Base-by-base conservation (phyloP, 2,329 filamentous ascomycete genomes). In the Bipolaris gigantea region DNA sequence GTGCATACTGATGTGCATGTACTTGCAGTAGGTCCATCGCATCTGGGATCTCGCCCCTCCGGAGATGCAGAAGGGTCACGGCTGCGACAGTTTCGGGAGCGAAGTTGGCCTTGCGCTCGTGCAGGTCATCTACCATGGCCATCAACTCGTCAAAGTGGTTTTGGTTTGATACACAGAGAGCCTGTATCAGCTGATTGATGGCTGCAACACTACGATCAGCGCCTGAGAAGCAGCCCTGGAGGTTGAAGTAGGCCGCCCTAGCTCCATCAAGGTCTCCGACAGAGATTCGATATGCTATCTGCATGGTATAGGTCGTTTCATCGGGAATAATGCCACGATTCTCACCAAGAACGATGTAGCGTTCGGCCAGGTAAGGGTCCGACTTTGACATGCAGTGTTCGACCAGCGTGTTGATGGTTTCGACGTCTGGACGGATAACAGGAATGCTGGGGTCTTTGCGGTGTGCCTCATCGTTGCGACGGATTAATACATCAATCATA, bases 1-100 rank as follows among this genome's bases (percentile, higher is more conserved):
- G 80, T 41, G 89, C 89, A 71, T 85, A 90, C 51, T 87, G 83
- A 61, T 86, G 85, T 4, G 85, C 83, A 62, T 94, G 87, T 4
- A 88, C 81, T 21, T 92, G 90, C 15, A 97, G 82, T 0, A 95
- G 82, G 68, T 96, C 90, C 57, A 91, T 88, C 4, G 91, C 86
- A 57, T 95, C 91, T 59, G 87, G 85, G 39, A 86, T 81, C 69
- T 96, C 89, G 65, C 90, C 88, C 36, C 88, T 85, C 56, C 84
- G 82, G 10, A 97, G 81, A 62, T 96, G 89, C 38, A 89, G 79
- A 40, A 87, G 79, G 55, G 87, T 89, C n/a, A 97, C 79, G 0
- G 84, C 82, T 6, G 87, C 85, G 0, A 94, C 84, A 0, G 92
- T 95, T 39, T 86, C 81, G 0, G 92, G 85, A 33, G 89, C 87